A percentile compares a stretch with the other conserved stretches of the same genome.
Evolutionary conservation across 441 rosid species (phyloP).

Genomic region (Macaranga tanarius): DNA sequence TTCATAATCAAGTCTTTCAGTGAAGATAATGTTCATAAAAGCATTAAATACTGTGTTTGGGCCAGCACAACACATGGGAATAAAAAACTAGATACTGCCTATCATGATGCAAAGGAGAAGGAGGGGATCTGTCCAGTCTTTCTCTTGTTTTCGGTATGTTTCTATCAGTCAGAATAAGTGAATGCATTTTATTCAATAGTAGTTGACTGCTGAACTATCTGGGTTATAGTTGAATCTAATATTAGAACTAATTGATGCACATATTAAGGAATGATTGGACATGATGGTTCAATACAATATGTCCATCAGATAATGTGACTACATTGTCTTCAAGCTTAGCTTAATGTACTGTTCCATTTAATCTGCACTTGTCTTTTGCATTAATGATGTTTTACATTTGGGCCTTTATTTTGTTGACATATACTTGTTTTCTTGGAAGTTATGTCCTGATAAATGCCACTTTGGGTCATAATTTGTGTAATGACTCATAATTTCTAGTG

Average conservation of each 20-base stretch:
- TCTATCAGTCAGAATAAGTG: not conserved
- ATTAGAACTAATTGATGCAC: not conserved
- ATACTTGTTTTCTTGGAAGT: not conserved
- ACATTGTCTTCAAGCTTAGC: not conserved
- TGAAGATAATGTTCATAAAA: slow-evolving; percentile 83
- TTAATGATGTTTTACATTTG: not conserved
- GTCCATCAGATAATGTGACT: slow-evolving; percentile 3
- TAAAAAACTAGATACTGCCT: slow-evolving; percentile 69
- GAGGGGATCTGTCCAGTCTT: slow-evolving; percentile 55
- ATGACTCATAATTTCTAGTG: not conserved
- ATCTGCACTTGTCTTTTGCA: slow-evolving; percentile 3
- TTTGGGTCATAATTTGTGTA: not conserved
- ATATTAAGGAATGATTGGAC: slow-evolving; percentile 6
- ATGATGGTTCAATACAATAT: not conserved
- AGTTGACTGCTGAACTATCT: not conserved
- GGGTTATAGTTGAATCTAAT: slow-evolving; percentile 2
- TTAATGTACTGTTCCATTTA: slow-evolving; percentile 8
- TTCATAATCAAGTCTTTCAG: slow-evolving; percentile 78
- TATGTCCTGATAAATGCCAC: not conserved
- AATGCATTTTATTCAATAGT: not conserved
- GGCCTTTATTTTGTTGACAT: not conserved
- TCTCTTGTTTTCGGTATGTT: slow-evolving; percentile 70
- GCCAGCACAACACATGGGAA: slow-evolving; percentile 86
- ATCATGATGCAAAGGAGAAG: slow-evolving; percentile 57
- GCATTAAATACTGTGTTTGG: slow-evolving; percentile 76